Evolutionary conservation across 2,329 filamentous ascomycete genomes (phyloP).

Genomic region (Aquanectria penicillioides): DNA sequence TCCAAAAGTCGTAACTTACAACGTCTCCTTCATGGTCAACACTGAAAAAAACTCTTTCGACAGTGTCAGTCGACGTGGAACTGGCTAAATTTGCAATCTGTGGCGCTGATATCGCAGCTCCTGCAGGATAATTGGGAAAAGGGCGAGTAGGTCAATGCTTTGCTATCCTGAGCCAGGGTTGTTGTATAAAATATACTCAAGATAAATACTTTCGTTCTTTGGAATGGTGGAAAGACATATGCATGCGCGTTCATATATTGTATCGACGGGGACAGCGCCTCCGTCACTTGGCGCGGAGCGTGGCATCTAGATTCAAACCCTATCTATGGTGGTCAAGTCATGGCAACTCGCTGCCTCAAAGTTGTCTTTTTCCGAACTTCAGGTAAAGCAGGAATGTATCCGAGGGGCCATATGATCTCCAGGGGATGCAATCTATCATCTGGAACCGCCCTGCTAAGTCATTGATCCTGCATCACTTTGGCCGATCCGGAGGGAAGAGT

Average conservation of each 20-base stretch:
- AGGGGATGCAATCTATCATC: constrained; percentile 46
- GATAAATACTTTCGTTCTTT: constrained; percentile 46
- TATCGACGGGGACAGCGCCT: constrained; percentile 30
- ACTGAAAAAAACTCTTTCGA: constrained; percentile 43
- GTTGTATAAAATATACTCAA: constrained; percentile 43
- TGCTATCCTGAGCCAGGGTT: constrained; percentile 39
- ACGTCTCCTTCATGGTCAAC: constrained; percentile 42
- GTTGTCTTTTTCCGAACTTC: constrained; percentile 28
- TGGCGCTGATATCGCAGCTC: constrained; percentile 47
- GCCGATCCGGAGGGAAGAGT: constrained; percentile 45
- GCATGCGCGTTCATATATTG: constrained; percentile 48
- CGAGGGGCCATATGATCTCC: constrained; percentile 36
- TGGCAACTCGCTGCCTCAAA: constrained; percentile 23
- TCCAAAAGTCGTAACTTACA: constrained; percentile 39
- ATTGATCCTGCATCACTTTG: constrained; percentile 45
- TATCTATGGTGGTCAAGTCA: constrained; percentile 35
- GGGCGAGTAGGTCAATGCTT: constrained; percentile 26
- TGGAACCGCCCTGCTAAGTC: constrained; percentile 44
- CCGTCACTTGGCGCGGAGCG: constrained; percentile 47
- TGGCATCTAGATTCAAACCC: constrained; percentile 42
- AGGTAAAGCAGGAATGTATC: constrained; percentile 35
- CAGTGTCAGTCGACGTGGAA: constrained; percentile 36
- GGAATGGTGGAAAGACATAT: constrained; percentile 43
- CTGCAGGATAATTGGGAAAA: constrained; percentile 28
- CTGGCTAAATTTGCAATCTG: constrained; percentile 43